Conservation (phyloP, 805 yeast genomes). For the Candida morakotiae region DNA sequence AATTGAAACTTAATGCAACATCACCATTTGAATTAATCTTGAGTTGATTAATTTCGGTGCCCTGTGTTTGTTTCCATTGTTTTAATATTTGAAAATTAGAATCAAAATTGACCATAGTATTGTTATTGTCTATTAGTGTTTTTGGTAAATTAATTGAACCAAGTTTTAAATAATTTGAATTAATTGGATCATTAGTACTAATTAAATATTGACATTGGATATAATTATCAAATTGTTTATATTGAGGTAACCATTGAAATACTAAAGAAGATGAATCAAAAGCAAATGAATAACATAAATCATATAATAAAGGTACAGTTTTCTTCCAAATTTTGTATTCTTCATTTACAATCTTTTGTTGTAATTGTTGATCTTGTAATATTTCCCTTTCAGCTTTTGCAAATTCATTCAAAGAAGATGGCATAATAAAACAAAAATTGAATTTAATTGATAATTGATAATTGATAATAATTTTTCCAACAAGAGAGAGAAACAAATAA, state of each 20-base stretch:
- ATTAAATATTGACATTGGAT: slow-evolving; percentile 36
- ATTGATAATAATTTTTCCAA: no score
- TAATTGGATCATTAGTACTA: slow-evolving; percentile 45
- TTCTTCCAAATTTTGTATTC: slow-evolving; percentile 82
- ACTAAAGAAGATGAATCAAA: slow-evolving; percentile 69
- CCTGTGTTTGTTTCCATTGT: slow-evolving; percentile 50
- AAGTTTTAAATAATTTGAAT: slow-evolving; percentile 44
- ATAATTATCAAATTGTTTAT: slow-evolving; percentile 25
- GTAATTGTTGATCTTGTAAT: slow-evolving; percentile 44
- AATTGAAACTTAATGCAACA: slow-evolving; percentile 53
- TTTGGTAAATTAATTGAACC: slow-evolving; percentile 46
- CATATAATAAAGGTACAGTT: slow-evolving; percentile 74
- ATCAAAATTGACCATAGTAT: not conserved
- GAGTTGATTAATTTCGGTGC: slow-evolving; percentile 61
- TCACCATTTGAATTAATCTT: slow-evolving; percentile 48
- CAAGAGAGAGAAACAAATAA: no score
- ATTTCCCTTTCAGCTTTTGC: slow-evolving; percentile 33
- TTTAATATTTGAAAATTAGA: slow-evolving; percentile 41
- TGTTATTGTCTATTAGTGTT: slow-evolving; percentile 29
- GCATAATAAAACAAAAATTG: no score
- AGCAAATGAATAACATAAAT: slow-evolving; percentile 64
- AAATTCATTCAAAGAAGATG: slow-evolving; percentile 12
- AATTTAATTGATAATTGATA: no score
- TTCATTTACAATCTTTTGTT: slow-evolving; percentile 66
- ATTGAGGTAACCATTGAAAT: slow-evolving; percentile 61